These are phyloP conservation scores for Arthrobotrys iridis DNA, from an alignment of 2,329 filamentous ascomycete genomes.

Conservation along the genomic window DNA sequence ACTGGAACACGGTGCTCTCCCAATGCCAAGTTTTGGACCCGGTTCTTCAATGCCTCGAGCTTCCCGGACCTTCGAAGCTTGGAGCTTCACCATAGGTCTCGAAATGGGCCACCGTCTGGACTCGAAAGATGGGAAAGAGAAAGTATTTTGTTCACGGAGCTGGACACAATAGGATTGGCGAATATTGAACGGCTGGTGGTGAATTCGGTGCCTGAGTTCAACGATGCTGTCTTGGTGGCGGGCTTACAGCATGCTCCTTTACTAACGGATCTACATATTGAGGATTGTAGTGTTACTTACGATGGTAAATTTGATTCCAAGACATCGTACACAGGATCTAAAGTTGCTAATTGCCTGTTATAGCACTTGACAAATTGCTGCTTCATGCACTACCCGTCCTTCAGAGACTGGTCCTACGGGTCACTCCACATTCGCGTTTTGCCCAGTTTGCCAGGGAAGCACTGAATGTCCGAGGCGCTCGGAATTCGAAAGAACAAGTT, in stretches of 20 bases:
- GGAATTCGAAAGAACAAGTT: constrained; percentile 32
- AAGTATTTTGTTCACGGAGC: constrained; percentile 44
- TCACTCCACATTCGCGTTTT: constrained; percentile 54
- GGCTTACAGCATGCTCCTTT: constrained; percentile 55
- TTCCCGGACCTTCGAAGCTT: constrained; percentile 56
- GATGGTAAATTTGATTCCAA: constrained; percentile 29
- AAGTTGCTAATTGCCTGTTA: background rate
- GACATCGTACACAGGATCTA: background rate
- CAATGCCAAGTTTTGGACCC: constrained; percentile 56
- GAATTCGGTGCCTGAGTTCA: constrained; percentile 56
- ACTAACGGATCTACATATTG: constrained; percentile 55
- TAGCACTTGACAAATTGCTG: constrained; percentile 44
- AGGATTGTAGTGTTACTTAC: constrained; percentile 54
- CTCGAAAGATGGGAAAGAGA: constrained; percentile 11
- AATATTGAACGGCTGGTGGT: constrained; percentile 56
- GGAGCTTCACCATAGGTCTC: constrained; percentile 53
- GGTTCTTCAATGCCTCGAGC: constrained; percentile 56
- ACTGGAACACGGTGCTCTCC: constrained; percentile 41
- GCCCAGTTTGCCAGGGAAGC: constrained; percentile 54
- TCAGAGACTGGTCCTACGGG: constrained; percentile 53
- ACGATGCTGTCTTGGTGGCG: constrained; percentile 56
- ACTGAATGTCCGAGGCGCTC: constrained; percentile 42
- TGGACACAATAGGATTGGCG: constrained; percentile 54
- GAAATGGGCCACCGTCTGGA: constrained; percentile 8
- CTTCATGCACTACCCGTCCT: constrained; percentile 54